These are phyloP conservation scores for Dimocarpus longan DNA, from an alignment of 345 rosid genomes.

Conservation along the genomic window DNA sequence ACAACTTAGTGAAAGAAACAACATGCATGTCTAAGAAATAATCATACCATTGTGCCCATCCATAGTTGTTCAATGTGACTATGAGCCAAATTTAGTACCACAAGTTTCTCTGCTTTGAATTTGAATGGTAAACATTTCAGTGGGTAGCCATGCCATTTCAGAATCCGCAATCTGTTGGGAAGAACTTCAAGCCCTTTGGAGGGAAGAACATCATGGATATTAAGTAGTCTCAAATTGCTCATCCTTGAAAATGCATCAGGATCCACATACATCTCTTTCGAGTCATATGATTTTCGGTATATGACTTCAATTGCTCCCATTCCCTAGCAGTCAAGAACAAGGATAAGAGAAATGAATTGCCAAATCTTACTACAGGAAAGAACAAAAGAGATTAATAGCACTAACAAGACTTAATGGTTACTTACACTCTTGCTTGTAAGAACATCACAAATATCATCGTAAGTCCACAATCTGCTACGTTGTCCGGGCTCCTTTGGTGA, in stretches of 20 bases:
- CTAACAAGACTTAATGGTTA: too few relatives aligned
- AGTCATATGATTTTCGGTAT: not conserved
- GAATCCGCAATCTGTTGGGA: slow-evolving; percentile 9
- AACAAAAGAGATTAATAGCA: not conserved
- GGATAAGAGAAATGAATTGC: not conserved
- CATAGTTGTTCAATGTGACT: slow-evolving; percentile 13
- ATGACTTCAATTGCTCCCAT: slow-evolving; percentile 13
- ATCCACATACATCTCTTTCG: not conserved
- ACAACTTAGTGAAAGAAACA: not conserved
- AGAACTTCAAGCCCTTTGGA: slow-evolving; percentile 6
- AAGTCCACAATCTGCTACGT: slow-evolving; percentile 7
- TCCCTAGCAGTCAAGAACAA: slow-evolving; percentile 9
- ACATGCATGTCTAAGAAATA: not conserved
- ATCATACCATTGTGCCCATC: slow-evolving; percentile 2
- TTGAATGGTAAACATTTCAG: not conserved
- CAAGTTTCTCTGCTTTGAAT: slow-evolving; percentile 18
- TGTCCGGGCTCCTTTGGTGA: not conserved
- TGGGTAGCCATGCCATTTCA: too few relatives aligned
- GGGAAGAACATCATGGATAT: not conserved
- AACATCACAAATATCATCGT: not conserved
- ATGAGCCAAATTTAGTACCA: slow-evolving; percentile 18
- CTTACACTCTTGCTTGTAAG: slow-evolving; percentile 8
- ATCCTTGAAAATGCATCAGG: slow-evolving; percentile 15
- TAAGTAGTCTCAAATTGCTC: slow-evolving; percentile 20
- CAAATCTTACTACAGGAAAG: not conserved